Conservation (phyloP, 305 asterid genomes). For the Andrographis paniculata region DNA sequence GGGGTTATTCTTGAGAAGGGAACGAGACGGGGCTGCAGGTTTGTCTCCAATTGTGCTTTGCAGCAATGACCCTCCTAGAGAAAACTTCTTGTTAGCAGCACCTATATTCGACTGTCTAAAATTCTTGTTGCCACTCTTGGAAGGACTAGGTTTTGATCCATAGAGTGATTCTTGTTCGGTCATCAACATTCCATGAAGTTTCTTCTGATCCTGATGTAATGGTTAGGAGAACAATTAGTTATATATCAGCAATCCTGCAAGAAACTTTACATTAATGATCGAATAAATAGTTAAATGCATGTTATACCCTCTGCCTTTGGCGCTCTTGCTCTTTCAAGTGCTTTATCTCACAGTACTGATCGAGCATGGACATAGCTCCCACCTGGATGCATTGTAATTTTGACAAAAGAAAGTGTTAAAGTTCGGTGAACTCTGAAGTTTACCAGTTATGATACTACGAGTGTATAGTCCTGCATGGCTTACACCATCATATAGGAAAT, state of each 20-base stretch:
- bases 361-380: conserved; percentile 58
- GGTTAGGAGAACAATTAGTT: conserved; percentile 9
- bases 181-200: conserved; percentile 71
- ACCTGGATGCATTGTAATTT: conserved; percentile 57
- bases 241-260: background rate
- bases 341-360: conserved; percentile 56
- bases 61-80: conserved; percentile 64
- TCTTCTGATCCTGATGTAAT: conserved; percentile 66
- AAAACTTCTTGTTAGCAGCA: conserved; percentile 40
- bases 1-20: conserved; percentile 26
- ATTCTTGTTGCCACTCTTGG: conserved; percentile 49
- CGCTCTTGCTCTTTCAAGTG: conserved; percentile 70
- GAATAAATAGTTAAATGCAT: conserved; percentile 12
- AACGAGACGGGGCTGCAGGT: conserved; percentile 28
- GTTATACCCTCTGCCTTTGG: conserved; percentile 77
- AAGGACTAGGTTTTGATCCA: conserved; percentile 83
- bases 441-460: no score
- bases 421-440: no score
- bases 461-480: conserved; percentile 24
- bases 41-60: conserved; percentile 45
- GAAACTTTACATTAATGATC: conserved; percentile 1
- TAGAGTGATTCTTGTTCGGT: conserved; percentile 75
- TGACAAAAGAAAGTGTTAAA: no score
- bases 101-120: conserved; percentile 41
- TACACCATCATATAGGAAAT: conserved; percentile 81